Base-by-base conservation (phyloP, 192 early-diverging fungal genomes). In the Coemansia sp. region DNA sequence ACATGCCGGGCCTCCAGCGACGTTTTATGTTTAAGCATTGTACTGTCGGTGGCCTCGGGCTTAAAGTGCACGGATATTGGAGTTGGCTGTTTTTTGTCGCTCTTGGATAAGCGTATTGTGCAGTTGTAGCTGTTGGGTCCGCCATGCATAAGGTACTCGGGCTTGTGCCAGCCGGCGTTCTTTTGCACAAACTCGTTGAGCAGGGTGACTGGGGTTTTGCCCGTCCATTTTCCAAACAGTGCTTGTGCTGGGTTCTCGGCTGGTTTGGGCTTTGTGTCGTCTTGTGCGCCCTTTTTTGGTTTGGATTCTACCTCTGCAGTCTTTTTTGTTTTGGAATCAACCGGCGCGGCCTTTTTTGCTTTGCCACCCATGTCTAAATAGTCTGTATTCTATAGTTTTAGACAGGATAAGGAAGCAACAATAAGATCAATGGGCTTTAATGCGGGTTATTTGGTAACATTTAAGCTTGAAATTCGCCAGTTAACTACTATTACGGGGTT, bases 201-300 rank as follows among this genome's bases (percentile, higher is more conserved):
- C 3, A 93, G 70, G 3, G 85, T 84, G 3, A 87, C 82, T 0
- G 94, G 93, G 0, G 90, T 91, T 60, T 96, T 96, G 43, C 94
- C 94, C 0, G 92, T 95, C 93, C 92, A 93, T 24, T 84, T 85
- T 23, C 85, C 87, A 72, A 94, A 94, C 22, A 81, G 65, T 39
- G 15, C 48, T 17, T 61, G 57, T n/a, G 54, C 58, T 62, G 53
- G 45, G 17, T 58, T 60, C 15, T 35, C 32, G 32, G 45, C 35
- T 47, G 24, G 35, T 43, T 8, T 65, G 7, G 37, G 49, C 35
- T 14, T 4, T 68, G 58, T 12, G 7, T 32, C 15, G 39, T 19
- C 22, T 38, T 8, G 11, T 1, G 54, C 48, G 15, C 45, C 39
- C 22, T 35, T 19, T 24, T 57, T 60, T 3, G 23, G 35, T 23